Percentiles rank a stretch among this genome's conserved stretches.
These are phyloP conservation scores for Gracilariopsis chorda DNA, from an alignment of 23 red algal species.

Conservation along the genomic window DNA sequence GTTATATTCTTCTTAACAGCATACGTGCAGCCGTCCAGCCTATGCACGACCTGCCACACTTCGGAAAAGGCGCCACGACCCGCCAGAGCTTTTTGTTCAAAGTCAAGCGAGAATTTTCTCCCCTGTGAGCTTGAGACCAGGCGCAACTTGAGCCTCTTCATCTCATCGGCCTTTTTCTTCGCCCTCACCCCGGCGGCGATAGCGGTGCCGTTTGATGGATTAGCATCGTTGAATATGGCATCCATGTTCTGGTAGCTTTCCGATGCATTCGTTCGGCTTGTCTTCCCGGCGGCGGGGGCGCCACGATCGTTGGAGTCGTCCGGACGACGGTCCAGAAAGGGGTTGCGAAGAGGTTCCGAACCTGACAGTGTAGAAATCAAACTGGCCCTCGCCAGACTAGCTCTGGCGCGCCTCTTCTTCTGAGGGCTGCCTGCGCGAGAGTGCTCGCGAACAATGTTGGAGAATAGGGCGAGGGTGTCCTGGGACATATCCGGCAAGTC, in stretches of 20 bases:
- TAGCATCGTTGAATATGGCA: background rate
- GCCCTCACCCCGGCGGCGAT: background rate
- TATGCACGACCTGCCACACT: constrained; percentile 74
- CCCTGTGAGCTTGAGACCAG: constrained; percentile 42
- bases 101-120: constrained; percentile 59
- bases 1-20: constrained; percentile 85
- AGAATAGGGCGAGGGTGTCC: constrained; percentile 71
- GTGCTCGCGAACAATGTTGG: constrained; percentile 46
- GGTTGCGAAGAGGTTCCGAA: constrained; percentile 41
- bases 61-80: constrained; percentile 81
- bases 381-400: constrained; percentile 41
- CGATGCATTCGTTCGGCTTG: background rate
- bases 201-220: background rate
- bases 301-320: background rate
- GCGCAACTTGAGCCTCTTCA: constrained; percentile 35
- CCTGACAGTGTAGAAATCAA: constrained; percentile 56
- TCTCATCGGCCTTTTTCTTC: constrained; percentile 2
- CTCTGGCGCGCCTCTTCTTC: background rate
- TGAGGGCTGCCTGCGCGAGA: background rate
- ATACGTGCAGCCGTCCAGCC: constrained; percentile 87
- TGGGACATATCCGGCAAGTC: constrained; percentile 79
- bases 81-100: constrained; percentile 59
- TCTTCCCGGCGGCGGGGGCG: background rate
- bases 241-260: constrained; percentile 54
- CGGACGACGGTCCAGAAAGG: constrained; percentile 2